Evolutionary conservation across 2,329 filamentous ascomycete genomes (phyloP).

Genomic region (Sclerotiophoma versabilis): DNA sequence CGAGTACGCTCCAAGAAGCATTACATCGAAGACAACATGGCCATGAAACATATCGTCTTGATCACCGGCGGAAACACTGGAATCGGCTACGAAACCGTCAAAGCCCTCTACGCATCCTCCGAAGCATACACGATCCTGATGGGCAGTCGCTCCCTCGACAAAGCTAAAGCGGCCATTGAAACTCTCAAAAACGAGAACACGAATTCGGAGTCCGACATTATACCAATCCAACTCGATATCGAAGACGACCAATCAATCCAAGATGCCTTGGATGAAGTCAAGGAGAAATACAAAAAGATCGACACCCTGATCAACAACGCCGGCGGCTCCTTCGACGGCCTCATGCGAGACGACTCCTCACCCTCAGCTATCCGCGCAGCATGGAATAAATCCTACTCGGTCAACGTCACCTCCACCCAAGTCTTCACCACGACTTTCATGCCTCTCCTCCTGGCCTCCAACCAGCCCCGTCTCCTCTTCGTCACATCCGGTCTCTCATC

Average conservation of each 20-base stretch:
- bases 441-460: background rate
- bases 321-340: conserved; percentile 53
- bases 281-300: conserved; percentile 9
- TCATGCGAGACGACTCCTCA: conserved; percentile 33
- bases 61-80: conserved; percentile 52
- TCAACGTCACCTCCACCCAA: conserved; percentile 4
- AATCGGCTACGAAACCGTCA: conserved; percentile 66
- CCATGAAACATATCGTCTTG: background rate
- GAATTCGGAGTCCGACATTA: conserved; percentile 50
- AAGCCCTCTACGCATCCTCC: conserved; percentile 58
- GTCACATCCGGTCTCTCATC: conserved; percentile 1
- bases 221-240: conserved; percentile 60
- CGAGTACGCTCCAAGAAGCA: background rate
- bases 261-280: conserved; percentile 53
- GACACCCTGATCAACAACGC: conserved; percentile 54
- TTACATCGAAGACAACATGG: background rate
- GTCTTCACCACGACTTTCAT: conserved; percentile 1
- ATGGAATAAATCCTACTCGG: conserved; percentile 4
- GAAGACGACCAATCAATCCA: conserved; percentile 60
- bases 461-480: background rate
- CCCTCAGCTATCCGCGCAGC: conserved; percentile 40
- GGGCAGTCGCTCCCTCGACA: conserved; percentile 60
- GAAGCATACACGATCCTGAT: conserved; percentile 64
- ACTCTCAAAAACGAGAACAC: conserved; percentile 52
- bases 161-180: conserved; percentile 58